Conservation (phyloP, 2,329 filamentous ascomycete species). For the Penicillium sp. region DNA sequence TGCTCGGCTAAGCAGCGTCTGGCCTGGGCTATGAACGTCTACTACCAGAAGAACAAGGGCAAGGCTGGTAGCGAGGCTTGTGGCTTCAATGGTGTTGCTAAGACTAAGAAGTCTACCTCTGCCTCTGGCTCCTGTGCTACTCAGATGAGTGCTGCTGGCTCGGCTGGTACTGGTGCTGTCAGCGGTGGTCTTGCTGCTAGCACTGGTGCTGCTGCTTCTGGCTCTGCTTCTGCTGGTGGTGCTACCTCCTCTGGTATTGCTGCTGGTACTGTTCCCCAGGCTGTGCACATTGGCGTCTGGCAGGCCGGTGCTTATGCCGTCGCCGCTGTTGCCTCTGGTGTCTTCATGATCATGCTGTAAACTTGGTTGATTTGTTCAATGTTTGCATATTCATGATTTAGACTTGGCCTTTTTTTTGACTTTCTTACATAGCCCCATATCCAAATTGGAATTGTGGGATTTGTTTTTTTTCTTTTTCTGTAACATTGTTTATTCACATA, state of each 20-base stretch:
- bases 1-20: slow-evolving; percentile 46
- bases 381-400: slow-evolving; percentile 1
- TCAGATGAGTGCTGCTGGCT: slow-evolving; percentile 29
- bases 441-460: slow-evolving; percentile 5
- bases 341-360: slow-evolving; percentile 50
- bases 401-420: neutral
- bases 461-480: slow-evolving; percentile 5
- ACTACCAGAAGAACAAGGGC: slow-evolving; percentile 42
- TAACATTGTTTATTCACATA: slow-evolving; percentile 18
- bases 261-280: slow-evolving; percentile 30
- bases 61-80: slow-evolving; percentile 41
- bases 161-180: slow-evolving; percentile 41
- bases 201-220: slow-evolving; percentile 19
- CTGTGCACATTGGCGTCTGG: slow-evolving; percentile 40
- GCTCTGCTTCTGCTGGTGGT: slow-evolving; percentile 12
- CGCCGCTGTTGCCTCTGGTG: slow-evolving; percentile 44
- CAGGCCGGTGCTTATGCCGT: slow-evolving; percentile 46
- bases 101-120: slow-evolving; percentile 31
- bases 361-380: slow-evolving; percentile 3
- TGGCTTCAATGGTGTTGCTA: slow-evolving; percentile 46
- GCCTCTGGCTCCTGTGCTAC: slow-evolving; percentile 20
- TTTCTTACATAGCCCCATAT: neutral
- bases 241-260: slow-evolving; percentile 35
- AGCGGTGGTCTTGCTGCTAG: slow-evolving; percentile 36
- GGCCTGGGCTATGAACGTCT: slow-evolving; percentile 48